Evolutionary conservation across 768 basidiomycete species (phyloP), one percentile per base, ranked within the genome.

Genomic region (Leccinum rimulosum): DNA sequence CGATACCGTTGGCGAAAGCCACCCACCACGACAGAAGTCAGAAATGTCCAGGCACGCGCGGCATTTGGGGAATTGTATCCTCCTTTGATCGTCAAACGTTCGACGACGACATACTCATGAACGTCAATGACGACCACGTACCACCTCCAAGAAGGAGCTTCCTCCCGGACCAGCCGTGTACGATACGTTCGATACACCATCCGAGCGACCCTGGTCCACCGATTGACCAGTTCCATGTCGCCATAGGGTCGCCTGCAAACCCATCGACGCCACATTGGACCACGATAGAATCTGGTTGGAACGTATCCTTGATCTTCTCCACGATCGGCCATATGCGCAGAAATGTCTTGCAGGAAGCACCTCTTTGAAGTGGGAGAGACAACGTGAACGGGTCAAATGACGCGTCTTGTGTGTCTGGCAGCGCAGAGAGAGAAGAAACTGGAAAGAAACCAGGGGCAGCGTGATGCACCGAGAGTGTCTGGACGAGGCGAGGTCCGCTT

Each of bases 261-360:
- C 86, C 92, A 63, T 98, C 95, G 1, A 85, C 84, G 2, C 95
- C 95, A 57, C 93, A 93, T 67, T 97, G 94, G 0, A 97, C 67
- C 0, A 96, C 81, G 14, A 93, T 71, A 65, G 83, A 91, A 64
- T 95, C 89, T 0, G 95, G 95, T 4, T 75, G 67, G 70, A 89
- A 95, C 0, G 80, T 77, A 12, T 78, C 74, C 59, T 73, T 82
- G 25, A 95, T 75, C 3, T 72, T 72, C 64, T 91, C 85, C 17
- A 97, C 76, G 49, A 82, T 70, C 0, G 77, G 70, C 86, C 89
- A 94, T 22, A 94, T 75, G 1, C 81, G 75, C 0, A 72, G 68
- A 65, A 91, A 88, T 0, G 91, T 91, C 6, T 68, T 40, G 43
- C 77, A 72, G 0, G 88, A 87, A 0, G 92, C 86, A 2, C 93